A percentile compares a stretch with the other conserved stretches of the same genome.
Evolutionary conservation across 306 rosid species (phyloP).

Genomic region (Potentilla sterilis): DNA sequence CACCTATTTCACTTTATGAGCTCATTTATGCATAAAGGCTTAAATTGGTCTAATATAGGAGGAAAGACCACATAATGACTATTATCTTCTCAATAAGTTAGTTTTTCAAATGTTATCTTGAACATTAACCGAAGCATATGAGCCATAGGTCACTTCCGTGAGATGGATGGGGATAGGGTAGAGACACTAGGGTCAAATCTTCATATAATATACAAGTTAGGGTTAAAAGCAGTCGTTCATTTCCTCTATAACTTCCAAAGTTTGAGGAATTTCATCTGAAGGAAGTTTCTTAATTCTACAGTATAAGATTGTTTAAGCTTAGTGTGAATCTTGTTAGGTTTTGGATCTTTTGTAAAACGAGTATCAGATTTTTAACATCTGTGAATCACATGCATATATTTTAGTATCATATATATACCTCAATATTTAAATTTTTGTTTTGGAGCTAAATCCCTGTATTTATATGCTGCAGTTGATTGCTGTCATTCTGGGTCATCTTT

Average conservation of each 20-base stretch:
- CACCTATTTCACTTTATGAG: background rate
- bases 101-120: background rate
- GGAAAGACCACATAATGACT: background rate
- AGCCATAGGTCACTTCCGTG: background rate
- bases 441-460: slow-evolving; percentile 18
- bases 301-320: background rate
- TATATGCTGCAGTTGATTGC: slow-evolving; percentile 73
- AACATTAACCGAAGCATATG: background rate
- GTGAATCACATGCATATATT: background rate
- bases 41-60: background rate
- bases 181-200: background rate
- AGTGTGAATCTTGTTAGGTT: background rate
- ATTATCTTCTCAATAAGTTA: background rate
- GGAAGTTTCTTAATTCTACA: background rate
- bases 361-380: background rate
- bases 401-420: background rate
- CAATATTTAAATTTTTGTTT: background rate
- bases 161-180: background rate
- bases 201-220: background rate
- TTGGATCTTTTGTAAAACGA: background rate
- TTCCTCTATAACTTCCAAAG: background rate
- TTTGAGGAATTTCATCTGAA: background rate
- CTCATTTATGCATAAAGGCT: background rate
- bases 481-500: slow-evolving; percentile 83
- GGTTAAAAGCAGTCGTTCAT: background rate